Conservation (phyloP, 2,329 filamentous ascomycete genomes). For the Beauveria sp. region DNA sequence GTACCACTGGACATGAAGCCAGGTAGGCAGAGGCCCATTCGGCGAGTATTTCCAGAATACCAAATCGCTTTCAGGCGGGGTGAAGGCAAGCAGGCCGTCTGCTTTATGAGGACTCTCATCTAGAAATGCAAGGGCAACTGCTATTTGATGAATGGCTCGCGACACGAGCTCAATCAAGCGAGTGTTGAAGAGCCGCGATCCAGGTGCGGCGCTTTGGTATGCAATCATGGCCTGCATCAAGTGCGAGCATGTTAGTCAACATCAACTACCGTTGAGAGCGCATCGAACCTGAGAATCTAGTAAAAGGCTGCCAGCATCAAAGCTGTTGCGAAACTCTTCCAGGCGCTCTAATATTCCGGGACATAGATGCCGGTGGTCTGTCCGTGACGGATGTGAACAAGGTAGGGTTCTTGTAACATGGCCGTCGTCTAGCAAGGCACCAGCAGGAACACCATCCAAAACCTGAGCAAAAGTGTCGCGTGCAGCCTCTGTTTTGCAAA, state of each 20-base stretch:
- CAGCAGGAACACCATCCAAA: slow-evolving; percentile 18
- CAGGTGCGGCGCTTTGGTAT: slow-evolving; percentile 13
- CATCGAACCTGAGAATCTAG: slow-evolving; percentile 15
- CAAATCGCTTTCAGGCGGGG: slow-evolving; percentile 14
- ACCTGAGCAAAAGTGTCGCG: slow-evolving; percentile 18
- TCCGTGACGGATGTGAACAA: slow-evolving; percentile 13
- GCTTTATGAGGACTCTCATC: slow-evolving; percentile 18
- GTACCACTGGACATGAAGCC: slow-evolving; percentile 21
- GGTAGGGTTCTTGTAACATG: neutral
- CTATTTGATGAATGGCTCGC: slow-evolving; percentile 23
- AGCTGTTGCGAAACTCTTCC: slow-evolving; percentile 12
- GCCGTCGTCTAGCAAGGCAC: neutral
- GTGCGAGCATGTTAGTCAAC: neutral
- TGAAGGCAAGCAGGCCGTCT: slow-evolving; percentile 18
- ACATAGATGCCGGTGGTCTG: slow-evolving; percentile 16
- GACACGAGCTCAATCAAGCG: slow-evolving; percentile 26
- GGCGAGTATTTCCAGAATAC: neutral
- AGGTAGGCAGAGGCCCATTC: slow-evolving; percentile 14
- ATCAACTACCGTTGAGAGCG: neutral
- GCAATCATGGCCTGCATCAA: slow-evolving; percentile 16
- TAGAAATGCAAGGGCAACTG: slow-evolving; percentile 17
- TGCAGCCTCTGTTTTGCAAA: slow-evolving; percentile 13
- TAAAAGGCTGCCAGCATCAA: slow-evolving; percentile 2
- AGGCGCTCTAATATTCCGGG: slow-evolving; percentile 14
- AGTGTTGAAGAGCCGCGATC: slow-evolving; percentile 20